A percentile compares a stretch with the other conserved stretches of the same genome.
Conservation (phyloP, 371 early-diverging fungal species). For the Mucor racemosus region DNA sequence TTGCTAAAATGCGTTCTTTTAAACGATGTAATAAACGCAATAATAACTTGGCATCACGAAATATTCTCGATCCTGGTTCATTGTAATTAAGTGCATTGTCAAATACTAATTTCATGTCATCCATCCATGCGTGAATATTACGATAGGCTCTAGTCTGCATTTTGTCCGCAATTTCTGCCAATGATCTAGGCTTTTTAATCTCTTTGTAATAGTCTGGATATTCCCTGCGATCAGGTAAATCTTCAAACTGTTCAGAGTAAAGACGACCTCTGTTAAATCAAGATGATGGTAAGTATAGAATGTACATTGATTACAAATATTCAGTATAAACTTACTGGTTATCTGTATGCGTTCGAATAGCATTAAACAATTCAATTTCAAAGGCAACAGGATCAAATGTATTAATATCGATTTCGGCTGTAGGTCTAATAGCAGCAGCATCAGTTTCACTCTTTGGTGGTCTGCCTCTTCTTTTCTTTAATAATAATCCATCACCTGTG, state of each 20-base stretch:
- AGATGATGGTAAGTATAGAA: too few relatives aligned
- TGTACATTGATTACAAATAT: too few relatives aligned
- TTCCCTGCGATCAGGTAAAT: constrained; percentile 73
- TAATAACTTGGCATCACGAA: constrained; percentile 67
- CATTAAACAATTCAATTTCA: constrained; percentile 48
- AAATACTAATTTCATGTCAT: constrained; percentile 71
- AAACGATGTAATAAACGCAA: constrained; percentile 48
- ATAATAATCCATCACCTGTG: background rate
- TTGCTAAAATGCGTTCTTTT: constrained; percentile 42
- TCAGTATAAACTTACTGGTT: constrained; percentile 35
- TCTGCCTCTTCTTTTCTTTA: constrained; percentile 47
- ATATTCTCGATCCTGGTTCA: constrained; percentile 73
- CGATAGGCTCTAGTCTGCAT: constrained; percentile 62
- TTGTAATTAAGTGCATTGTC: constrained; percentile 81
- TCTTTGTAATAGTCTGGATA: constrained; percentile 93
- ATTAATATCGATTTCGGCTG: constrained; percentile 37
- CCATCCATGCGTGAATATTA: constrained; percentile 66
- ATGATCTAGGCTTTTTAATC: constrained; percentile 78
- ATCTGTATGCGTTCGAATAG: constrained; percentile 46
- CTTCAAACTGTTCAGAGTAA: constrained; percentile 78
- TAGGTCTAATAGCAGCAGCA: constrained; percentile 32
- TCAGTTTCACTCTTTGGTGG: constrained; percentile 53
- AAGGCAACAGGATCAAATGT: constrained; percentile 45
- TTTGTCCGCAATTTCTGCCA: constrained; percentile 58
- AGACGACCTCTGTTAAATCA: constrained; percentile 56